Percentiles rank a stretch among this genome's conserved stretches.
These are phyloP conservation scores for Rhododendron ferrugineum DNA, from an alignment of 148 eudicot genomes.

Conservation along the genomic window DNA sequence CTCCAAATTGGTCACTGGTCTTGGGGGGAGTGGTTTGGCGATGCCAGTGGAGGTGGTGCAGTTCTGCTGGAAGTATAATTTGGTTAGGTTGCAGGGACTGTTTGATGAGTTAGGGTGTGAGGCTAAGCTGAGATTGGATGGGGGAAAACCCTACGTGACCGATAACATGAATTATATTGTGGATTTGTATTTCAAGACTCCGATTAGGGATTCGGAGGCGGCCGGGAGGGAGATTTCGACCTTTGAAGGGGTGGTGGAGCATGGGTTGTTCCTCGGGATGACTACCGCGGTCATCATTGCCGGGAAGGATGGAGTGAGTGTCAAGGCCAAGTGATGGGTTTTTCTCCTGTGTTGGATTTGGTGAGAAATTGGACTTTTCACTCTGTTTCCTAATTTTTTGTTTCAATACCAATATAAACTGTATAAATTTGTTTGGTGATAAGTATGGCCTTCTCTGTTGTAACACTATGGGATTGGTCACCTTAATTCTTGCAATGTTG, in stretches of 20 bases:
- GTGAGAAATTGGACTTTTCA: conserved; percentile 6
- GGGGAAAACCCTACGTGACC: conserved; percentile 80
- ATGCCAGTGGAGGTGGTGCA: conserved; percentile 97
- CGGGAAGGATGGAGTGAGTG: conserved; percentile 67
- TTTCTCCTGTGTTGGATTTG: not conserved
- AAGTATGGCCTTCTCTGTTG: not conserved
- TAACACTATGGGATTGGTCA: not conserved
- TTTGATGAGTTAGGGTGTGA: conserved; percentile 64
- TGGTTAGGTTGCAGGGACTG: conserved; percentile 55
- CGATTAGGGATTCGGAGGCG: conserved; percentile 60
- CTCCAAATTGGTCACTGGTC: conserved; percentile 61
- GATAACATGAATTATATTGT: conserved; percentile 86
- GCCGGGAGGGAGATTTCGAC: conserved; percentile 77
- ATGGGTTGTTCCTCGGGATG: conserved; percentile 85
- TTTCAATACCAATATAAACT: not conserved
- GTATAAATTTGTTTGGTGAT: not conserved
- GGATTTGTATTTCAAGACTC: conserved; percentile 85
- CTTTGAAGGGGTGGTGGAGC: conserved; percentile 91
- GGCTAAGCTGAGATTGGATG: conserved; percentile 79
- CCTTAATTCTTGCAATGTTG: not conserved
- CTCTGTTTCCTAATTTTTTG: not conserved
- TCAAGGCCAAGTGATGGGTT: conserved; percentile 60
- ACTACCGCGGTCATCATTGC: conserved; percentile 84
- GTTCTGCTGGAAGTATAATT: conserved; percentile 91
- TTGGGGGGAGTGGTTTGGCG: conserved; percentile 89